Percentiles rank a stretch among this genome's conserved stretches.
phyloP scores from a whole-genome alignment of 1,284 basidiomycete species.

The Porogramme epimiltina region DNA sequence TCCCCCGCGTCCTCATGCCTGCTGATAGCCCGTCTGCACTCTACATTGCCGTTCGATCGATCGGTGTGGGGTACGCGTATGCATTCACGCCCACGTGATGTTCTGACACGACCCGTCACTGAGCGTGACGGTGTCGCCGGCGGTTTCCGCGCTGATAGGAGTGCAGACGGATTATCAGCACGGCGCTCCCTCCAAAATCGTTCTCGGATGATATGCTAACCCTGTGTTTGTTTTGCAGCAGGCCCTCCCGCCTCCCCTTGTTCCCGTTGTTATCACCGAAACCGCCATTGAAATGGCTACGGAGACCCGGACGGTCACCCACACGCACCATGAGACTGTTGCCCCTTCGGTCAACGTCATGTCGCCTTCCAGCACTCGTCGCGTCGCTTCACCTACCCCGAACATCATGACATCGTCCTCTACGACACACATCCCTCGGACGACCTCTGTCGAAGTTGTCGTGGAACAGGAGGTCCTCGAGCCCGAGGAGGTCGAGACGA shows the following conservation, averaged over 20 bases:
- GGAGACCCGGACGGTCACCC: conserved; percentile 64
- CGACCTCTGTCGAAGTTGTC: conserved; percentile 67
- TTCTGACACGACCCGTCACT: conserved; percentile 22
- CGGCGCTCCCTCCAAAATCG: conserved; percentile 32
- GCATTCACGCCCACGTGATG: conserved; percentile 45
- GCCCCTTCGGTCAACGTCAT: conserved; percentile 61
- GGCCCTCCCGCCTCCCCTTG: conserved; percentile 44
- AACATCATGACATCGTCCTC: conserved; percentile 56
- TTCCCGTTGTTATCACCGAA: conserved; percentile 56
- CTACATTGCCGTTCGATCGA: conserved; percentile 30
- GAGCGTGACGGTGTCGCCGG: conserved; percentile 15
- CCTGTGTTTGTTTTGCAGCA: conserved; percentile 28
- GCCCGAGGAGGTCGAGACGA: conserved; percentile 24
- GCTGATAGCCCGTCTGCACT: conserved; percentile 47
- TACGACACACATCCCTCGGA: conserved; percentile 61
- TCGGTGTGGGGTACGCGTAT: conserved; percentile 27
- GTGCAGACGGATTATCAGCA: conserved; percentile 44
- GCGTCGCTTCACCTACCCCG: conserved; percentile 71
- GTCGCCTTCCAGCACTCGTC: conserved; percentile 76
- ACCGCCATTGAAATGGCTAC: conserved; percentile 48
- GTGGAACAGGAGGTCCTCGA: conserved; percentile 51
- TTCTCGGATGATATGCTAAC: conserved; percentile 40
- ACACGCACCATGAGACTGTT: conserved; percentile 54
- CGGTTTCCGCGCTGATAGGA: conserved; percentile 4
- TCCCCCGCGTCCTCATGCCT: conserved; percentile 68